Base-by-base conservation (phyloP, 148 eudicot species). In the Silene latifolia region DNA sequence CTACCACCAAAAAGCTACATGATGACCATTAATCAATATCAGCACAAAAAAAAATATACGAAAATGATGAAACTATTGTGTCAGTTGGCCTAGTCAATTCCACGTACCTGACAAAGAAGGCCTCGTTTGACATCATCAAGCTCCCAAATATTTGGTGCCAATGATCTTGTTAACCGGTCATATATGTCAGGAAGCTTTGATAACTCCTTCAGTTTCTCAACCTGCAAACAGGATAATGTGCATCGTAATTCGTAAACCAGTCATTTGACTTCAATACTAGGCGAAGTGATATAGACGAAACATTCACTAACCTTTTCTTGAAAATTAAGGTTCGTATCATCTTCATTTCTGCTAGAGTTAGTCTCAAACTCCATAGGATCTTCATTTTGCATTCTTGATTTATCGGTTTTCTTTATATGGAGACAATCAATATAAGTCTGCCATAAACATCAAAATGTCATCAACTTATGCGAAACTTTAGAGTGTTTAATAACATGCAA, bases 141-240 rank as follows among this genome's bases (percentile, higher is more conserved):
- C 86, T 95, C 98, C 98, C 98, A 95, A 54, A 95, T 95, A 84
- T 95, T 95, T 76, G 98, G 98, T 6, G 98, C 98, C 82, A 95
- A 79, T 66, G 98, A 95, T 83, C 86, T 87, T 18, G 93, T 88
- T 46, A 95, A 81, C 63, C 88, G 83, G 19, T 89, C 91, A 76
- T 90, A 91, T 58, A 92, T 89, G 82, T 95, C 93, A 73, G 97
- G 96, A 65, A 69, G 86, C 73, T 73, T 86, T 61, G 97, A 95
- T 61, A 94, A 80, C 80, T 90, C 93, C 82, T 83, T 90, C 80
- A 94, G 85, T 77, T 82, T 71, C 75, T 90, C 92, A 79, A 91
- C 97, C 98, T 94, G 80, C 24, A 44, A 46, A 75, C 17, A 63
- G 15, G 58, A 61, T 42, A 56, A 76, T 59, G 69, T 65, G 27